These are phyloP conservation scores for Penicillium silybi DNA, from an alignment of 495 filamentous ascomycete genomes.

Conservation along the genomic window DNA sequence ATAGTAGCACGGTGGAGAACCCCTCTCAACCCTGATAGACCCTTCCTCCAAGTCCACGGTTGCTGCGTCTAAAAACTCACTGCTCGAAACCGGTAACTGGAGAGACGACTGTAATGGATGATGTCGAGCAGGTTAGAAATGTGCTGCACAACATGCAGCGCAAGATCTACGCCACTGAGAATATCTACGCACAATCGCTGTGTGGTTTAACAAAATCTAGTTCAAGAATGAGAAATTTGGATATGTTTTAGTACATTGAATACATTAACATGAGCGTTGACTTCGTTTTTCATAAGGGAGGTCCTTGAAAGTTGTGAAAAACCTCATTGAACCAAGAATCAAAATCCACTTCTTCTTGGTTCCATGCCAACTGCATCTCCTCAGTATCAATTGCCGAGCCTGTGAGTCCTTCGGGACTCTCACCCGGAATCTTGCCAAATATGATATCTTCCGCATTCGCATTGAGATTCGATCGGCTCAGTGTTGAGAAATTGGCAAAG, in stretches of 20 bases:
- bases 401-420: conserved; percentile 13
- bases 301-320: conserved; percentile 19
- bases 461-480: conserved; percentile 17
- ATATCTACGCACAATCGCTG: conserved; percentile 14
- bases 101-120: conserved; percentile 7
- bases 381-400: conserved; percentile 12
- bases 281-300: conserved; percentile 1
- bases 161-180: conserved; percentile 11
- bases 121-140: conserved; percentile 11
- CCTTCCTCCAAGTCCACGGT: conserved; percentile 11
- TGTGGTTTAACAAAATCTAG: not conserved
- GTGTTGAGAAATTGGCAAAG: conserved; percentile 22
- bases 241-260: not conserved
- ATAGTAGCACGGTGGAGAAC: conserved; percentile 21
- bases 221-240: not conserved
- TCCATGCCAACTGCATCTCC: conserved; percentile 23
- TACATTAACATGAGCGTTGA: not conserved
- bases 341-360: conserved; percentile 27
- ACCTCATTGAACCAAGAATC: conserved; percentile 29
- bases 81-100: conserved; percentile 8
- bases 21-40: conserved; percentile 10
- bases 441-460: conserved; percentile 15
- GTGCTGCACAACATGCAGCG: conserved; percentile 14
- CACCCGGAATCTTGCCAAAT: conserved; percentile 10
- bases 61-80: conserved; percentile 15